Percentiles rank a stretch among this genome's conserved stretches.
Evolutionary conservation across 2,329 filamentous ascomycete genomes (phyloP).

Genomic region (Apiospora hydei): DNA sequence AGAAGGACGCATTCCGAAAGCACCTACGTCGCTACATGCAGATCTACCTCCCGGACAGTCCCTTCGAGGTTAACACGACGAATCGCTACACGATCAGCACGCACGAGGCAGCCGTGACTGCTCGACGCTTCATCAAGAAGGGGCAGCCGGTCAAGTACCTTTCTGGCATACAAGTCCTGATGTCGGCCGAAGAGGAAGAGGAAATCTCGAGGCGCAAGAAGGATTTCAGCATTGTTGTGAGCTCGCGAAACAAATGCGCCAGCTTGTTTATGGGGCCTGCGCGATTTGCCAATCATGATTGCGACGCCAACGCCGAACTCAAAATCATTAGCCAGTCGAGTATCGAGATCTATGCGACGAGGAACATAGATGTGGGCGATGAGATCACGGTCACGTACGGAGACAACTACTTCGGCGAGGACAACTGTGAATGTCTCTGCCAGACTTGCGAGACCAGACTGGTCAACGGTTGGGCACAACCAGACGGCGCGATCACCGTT

Average conservation of each 20-base stretch:
- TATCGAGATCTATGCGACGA: conserved; percentile 87
- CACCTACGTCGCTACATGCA: conserved; percentile 91
- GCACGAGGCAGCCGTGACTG: conserved; percentile 87
- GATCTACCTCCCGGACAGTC: conserved; percentile 92
- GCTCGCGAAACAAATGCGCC: conserved; percentile 87
- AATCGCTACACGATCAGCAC: conserved; percentile 94
- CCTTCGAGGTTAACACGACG: conserved; percentile 89
- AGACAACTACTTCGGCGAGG: conserved; percentile 92
- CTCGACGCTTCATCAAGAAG: conserved; percentile 78
- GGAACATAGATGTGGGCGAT: conserved; percentile 84
- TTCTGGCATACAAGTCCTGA: conserved; percentile 87
- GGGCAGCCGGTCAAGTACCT: conserved; percentile 92
- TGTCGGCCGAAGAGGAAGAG: conserved; percentile 90
- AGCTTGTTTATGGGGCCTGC: conserved; percentile 95
- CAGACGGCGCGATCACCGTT: conserved; percentile 48
- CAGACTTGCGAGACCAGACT: conserved; percentile 79
- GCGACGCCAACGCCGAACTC: conserved; percentile 87
- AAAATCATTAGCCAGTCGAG: conserved; percentile 84
- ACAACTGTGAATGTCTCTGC: conserved; percentile 95
- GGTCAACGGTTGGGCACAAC: conserved; percentile 82
- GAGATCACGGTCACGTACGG: conserved; percentile 98
- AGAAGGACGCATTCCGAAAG: conserved; percentile 84
- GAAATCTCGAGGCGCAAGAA: conserved; percentile 82
- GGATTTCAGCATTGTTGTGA: conserved; percentile 97
- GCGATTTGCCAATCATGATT: conserved; percentile 97